A percentile compares a stretch with the other conserved stretches of the same genome.
These are phyloP conservation scores for Rhipidocladum racemiflorum DNA, from an alignment of 176 grass and related monocot genomes.

Conservation along the genomic window DNA sequence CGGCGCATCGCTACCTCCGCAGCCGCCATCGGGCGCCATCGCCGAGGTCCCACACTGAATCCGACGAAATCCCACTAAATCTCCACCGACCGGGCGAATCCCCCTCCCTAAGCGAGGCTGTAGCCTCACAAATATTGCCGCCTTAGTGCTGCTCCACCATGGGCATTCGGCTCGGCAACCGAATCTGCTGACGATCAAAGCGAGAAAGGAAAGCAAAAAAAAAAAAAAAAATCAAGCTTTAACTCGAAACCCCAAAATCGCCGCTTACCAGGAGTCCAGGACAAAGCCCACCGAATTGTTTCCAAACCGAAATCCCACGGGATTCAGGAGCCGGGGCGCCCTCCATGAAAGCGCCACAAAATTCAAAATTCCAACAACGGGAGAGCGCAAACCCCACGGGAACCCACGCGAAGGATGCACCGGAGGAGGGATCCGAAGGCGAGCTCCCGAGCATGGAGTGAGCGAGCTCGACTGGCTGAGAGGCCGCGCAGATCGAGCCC, in stretches of 20 bases:
- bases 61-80: neutral
- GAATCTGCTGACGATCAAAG: constrained; percentile 38
- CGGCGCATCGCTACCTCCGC: constrained; percentile 10
- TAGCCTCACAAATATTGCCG: constrained; percentile 23
- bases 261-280: neutral
- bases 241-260: neutral
- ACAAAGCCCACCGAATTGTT: constrained; percentile 1
- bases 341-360: constrained; percentile 6
- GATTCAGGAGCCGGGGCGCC: neutral
- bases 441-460: neutral
- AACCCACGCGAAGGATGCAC: neutral
- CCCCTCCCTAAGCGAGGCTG: neutral
- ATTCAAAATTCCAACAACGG: constrained; percentile 41
- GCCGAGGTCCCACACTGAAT: constrained; percentile 38
- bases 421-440: neutral
- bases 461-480: neutral
- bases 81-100: neutral
- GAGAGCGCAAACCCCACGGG: neutral
- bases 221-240: constrained; percentile 8
- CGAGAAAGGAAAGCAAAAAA: neutral
- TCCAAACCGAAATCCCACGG: neutral
- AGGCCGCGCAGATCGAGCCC: constrained; percentile 33
- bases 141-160: constrained; percentile 2
- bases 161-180: neutral
- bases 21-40: constrained; percentile 43